Evolutionary conservation across 805 yeast species (phyloP), one percentile per base, ranked within the genome.

Genomic region (Metschnikowia baotianmanensis): DNA sequence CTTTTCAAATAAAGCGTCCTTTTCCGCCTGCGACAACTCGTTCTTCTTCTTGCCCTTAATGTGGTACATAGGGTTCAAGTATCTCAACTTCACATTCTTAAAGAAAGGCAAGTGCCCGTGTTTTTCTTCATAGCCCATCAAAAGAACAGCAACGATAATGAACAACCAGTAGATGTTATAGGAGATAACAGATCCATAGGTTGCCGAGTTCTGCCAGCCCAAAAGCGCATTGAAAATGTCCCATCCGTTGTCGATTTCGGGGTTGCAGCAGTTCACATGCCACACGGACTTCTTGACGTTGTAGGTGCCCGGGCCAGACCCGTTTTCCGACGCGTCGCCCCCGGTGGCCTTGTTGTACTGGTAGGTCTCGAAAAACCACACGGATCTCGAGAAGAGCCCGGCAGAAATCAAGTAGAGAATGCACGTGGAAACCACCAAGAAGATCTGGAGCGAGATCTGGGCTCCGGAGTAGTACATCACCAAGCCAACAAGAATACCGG

Each of bases 201-300:
- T 88, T 45, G 96, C 98, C 40, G 96, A 78, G 69, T 91, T 91
- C 71, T 89, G 96, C 99, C 99, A 91, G 48, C 98, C 99, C 48
- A 91, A 72, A 41, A 91, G 64, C 24, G 97, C 87, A 59, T 91
- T 91, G 76, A 91, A 91, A 46, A 91, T 82, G 77, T 89, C 96
- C 98, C 98, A 91, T 71, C 97, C 98, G 54, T 84, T 82, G 66
- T 85, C 35, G 44, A 75, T 72, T 64, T 84, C 90, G 31, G 97
- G 97, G 67, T 89, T 89, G 72, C 98, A 91, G 71, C 97, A 91
- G 76, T 91, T 89, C 46, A 91, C 95, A 69, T 91, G 99, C 90
- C 96, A 91, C 19, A 91, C 96, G 11, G 85, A 67, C 58, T 76
- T 76, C 37, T 72, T 56, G 56, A 91, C 78, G 65, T 91, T 83